These are phyloP conservation scores for Plasmodium gonderi DNA, from an alignment of 169 alveolate species.

Conservation along the genomic window DNA sequence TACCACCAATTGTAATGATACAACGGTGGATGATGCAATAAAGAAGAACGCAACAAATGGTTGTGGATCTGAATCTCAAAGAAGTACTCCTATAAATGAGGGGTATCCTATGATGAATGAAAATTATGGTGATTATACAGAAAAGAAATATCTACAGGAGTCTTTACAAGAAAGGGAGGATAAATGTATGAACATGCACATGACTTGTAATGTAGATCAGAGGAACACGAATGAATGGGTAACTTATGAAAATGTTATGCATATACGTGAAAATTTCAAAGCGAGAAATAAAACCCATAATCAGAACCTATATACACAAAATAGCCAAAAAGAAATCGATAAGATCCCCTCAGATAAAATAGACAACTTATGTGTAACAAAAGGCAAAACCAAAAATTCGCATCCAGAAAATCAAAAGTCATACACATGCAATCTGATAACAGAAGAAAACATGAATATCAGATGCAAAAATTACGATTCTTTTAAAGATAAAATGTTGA, in stretches of 20 bases:
- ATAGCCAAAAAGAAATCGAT: neutral
- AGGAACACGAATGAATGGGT: neutral
- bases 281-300: neutral
- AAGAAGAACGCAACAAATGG: slow-evolving; percentile 1
- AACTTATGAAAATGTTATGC: neutral
- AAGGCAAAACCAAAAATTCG: neutral
- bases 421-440: neutral
- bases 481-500: neutral
- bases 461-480: neutral
- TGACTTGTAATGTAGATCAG: neutral
- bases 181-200: neutral
- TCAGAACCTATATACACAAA: neutral
- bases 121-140: neutral
- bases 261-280: neutral
- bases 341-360: neutral
- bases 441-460: neutral
- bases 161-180: neutral
- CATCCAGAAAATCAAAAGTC: neutral
- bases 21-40: neutral
- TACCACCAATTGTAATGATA: neutral
- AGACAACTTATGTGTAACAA: neutral
- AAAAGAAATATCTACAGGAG: neutral
- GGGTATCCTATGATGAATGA: neutral
- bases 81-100: neutral
- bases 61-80: neutral